A percentile compares a stretch with the other conserved stretches of the same genome.
phyloP scores from a whole-genome alignment of 2,329 filamentous ascomycete genomes.

The Mycosphaerelloides madeirae region DNA sequence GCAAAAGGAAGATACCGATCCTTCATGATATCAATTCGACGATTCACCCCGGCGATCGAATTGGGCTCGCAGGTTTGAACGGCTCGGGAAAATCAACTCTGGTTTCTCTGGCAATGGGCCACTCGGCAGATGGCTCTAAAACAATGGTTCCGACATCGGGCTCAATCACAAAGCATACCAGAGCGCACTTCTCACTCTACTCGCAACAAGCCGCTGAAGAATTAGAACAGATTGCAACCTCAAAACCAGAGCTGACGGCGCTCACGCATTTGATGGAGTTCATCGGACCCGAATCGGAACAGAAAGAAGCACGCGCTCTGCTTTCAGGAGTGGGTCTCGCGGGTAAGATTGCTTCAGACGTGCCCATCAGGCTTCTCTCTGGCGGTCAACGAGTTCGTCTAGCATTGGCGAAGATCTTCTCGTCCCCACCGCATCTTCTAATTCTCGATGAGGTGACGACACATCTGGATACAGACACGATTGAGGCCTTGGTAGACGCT shows the following conservation, averaged over 20 bases:
- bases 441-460: conserved; percentile 79
- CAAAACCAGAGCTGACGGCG: conserved; percentile 56
- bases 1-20: conserved; percentile 41
- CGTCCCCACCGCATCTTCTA: conserved; percentile 64
- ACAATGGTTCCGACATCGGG: conserved; percentile 56
- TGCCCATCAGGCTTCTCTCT: conserved; percentile 67
- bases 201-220: conserved; percentile 73
- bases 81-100: conserved; percentile 79
- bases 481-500: conserved; percentile 64
- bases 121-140: conserved; percentile 18
- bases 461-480: conserved; percentile 78
- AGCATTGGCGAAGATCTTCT: conserved; percentile 65
- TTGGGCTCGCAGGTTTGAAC: conserved; percentile 74
- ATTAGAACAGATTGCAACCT: conserved; percentile 54
- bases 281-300: conserved; percentile 49
- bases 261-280: conserved; percentile 58
- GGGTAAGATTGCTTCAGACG: conserved; percentile 66
- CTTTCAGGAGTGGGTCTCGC: conserved; percentile 66
- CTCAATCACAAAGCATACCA: conserved; percentile 60
- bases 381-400: conserved; percentile 68
- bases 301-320: conserved; percentile 64
- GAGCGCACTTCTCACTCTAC: conserved; percentile 69
- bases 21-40: conserved; percentile 63
- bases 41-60: conserved; percentile 66
- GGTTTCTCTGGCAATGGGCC: conserved; percentile 63